Evolutionary conservation across 1,139 yeast genomes (phyloP), one percentile per base, ranked within the genome.

Genomic region (Lodderomyces theae): DNA sequence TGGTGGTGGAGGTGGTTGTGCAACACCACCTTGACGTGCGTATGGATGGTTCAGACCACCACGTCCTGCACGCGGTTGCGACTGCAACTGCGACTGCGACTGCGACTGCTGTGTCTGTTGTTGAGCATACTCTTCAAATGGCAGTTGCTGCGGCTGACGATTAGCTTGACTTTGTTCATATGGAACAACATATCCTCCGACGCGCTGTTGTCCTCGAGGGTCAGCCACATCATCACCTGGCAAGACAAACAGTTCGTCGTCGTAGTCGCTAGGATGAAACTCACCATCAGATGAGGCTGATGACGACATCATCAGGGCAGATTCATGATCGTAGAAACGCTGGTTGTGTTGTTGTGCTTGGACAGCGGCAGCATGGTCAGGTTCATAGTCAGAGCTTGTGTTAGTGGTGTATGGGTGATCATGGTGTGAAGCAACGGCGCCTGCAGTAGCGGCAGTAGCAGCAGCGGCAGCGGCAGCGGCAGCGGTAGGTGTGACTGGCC

Each of bases 181-280:
- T 3, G 35, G 35, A 8, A 32, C 25, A 18, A 23, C 15, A 29
- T 23, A 34, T 34, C 23, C 21, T 7, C 36, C 19, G 5, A 18
- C 8, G 16, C 11, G 23, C 6, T 19, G 28, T 16, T 12, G 36
- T 23, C 24, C 16, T 4, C 24, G 12, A 18, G 24, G 11, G 9
- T 16, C 18, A 10, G 18, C 18, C 18, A 16, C 23, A 3, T 35
- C 38, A 17, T 48, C 51, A 12, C 44, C 43, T 7, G 51, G 49
- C 28, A 46, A 38, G 4, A 43, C 39, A 11, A 49, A 46, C 10
- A 43, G 40, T 15, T 42, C 45, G 34, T 43, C 46, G 19, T 47
- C 50, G 34, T 46, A 46, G 23, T 48, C 51, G 19, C 46, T 43
- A 23, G 46, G 46, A 43, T 45, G 40, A 37, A 43, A 47, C n/a